Percentiles rank a stretch among this genome's conserved stretches.
Evolutionary conservation across 1,284 basidiomycete species (phyloP).

Genomic region (Apiotrichum akiyoshidainum): DNA sequence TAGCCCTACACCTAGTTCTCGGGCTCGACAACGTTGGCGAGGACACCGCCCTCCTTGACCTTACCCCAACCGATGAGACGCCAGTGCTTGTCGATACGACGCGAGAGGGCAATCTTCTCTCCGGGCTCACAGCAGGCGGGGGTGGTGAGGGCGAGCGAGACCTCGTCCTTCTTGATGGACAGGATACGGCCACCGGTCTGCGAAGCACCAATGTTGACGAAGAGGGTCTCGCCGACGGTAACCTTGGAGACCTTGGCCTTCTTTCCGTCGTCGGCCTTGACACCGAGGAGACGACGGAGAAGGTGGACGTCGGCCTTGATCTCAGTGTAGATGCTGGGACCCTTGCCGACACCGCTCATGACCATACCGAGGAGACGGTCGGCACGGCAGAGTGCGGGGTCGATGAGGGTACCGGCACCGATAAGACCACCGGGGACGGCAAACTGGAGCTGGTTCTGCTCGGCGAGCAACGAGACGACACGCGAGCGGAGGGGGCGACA

Average conservation of each 20-base stretch:
- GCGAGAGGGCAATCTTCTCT: conserved; percentile 88
- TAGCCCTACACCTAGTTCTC: neutral
- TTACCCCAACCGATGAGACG: conserved; percentile 56
- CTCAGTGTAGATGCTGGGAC: conserved; percentile 89
- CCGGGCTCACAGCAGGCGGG: conserved; percentile 92
- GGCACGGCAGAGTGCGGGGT: conserved; percentile 93
- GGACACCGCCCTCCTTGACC: conserved; percentile 43
- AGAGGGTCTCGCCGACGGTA: conserved; percentile 84
- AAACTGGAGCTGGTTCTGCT: conserved; percentile 90
- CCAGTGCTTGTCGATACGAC: conserved; percentile 98
- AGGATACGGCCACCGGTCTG: conserved; percentile 90
- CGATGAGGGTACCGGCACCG: conserved; percentile 95
- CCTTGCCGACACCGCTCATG: conserved; percentile 84
- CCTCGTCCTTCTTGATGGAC: conserved; percentile 85
- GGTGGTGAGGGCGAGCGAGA: conserved; percentile 84
- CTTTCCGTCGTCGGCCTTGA: conserved; percentile 97
- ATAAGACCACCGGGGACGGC: conserved; percentile 97
- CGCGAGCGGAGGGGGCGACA: conserved; percentile 91
- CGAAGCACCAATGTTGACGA: conserved; percentile 92
- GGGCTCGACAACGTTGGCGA: conserved; percentile 39
- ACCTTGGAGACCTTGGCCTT: conserved; percentile 91
- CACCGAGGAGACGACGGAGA: conserved; percentile 90
- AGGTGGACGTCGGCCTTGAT: conserved; percentile 66
- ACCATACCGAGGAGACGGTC: conserved; percentile 97
- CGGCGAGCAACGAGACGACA: conserved; percentile 88